These are phyloP conservation scores for Fusarium coicis DNA, from an alignment of 2,329 filamentous ascomycete species.

Conservation along the genomic window DNA sequence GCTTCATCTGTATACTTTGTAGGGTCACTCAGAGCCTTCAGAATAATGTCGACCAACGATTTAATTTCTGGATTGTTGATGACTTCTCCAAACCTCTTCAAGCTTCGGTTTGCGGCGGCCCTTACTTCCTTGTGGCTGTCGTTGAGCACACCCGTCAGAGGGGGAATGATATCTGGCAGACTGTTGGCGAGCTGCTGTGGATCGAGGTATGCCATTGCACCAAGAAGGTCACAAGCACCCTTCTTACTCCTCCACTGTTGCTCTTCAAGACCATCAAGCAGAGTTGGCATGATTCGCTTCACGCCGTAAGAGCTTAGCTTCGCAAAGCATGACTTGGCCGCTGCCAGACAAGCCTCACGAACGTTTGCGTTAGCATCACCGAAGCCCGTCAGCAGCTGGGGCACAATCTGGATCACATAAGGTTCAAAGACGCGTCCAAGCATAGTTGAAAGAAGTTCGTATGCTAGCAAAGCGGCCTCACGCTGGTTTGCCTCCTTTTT, in stretches of 20 bases:
- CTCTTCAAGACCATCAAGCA: conserved; percentile 92
- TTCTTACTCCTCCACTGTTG: conserved; percentile 98
- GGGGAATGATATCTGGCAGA: conserved; percentile 95
- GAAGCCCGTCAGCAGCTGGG: conserved; percentile 88
- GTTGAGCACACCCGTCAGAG: conserved; percentile 91
- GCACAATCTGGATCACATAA: conserved; percentile 95
- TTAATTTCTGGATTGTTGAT: conserved; percentile 99
- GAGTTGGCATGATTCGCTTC: conserved; percentile 90
- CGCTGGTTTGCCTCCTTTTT: conserved; percentile 92
- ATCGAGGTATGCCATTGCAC: conserved; percentile 98
- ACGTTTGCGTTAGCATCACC: conserved; percentile 90
- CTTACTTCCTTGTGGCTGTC: conserved; percentile 99
- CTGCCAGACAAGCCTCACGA: conserved; percentile 90
- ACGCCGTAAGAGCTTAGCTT: conserved; percentile 95
- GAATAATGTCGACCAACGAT: conserved; percentile 86
- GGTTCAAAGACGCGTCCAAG: conserved; percentile 93
- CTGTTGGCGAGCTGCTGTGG: conserved; percentile 93
- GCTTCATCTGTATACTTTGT: conserved; percentile 98
- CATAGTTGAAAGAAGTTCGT: conserved; percentile 87
- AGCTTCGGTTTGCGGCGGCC: conserved; percentile 88
- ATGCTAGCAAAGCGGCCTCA: conserved; percentile 88
- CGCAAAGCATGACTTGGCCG: conserved; percentile 93
- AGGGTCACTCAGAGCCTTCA: conserved; percentile 96
- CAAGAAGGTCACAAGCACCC: conserved; percentile 94
- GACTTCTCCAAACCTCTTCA: conserved; percentile 98